A percentile compares a stretch with the other conserved stretches of the same genome.
Conservation (phyloP, 129 eudicot species). For the Lactuca saligna region DNA sequence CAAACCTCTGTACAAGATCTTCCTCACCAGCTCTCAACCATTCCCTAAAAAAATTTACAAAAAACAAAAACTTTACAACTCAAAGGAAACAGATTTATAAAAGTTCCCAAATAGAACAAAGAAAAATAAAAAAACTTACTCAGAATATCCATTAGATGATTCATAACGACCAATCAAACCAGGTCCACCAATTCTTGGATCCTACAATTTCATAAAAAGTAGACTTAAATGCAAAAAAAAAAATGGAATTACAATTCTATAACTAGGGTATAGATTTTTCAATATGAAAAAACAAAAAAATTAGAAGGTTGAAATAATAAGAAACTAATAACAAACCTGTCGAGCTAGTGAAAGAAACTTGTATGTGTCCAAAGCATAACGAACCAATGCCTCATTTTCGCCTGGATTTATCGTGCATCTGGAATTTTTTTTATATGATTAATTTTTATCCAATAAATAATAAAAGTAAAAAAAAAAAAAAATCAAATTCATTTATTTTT, state of each 20-base stretch:
- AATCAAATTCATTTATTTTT: not conserved
- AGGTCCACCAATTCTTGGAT: constrained; percentile 90
- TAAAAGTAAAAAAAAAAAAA: not conserved
- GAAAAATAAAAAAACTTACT: constrained; percentile 44
- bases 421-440: constrained; percentile 23
- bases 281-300: no score
- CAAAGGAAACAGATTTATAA: not conserved
- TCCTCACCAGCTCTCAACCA: constrained; percentile 96
- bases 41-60: constrained; percentile 44
- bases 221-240: not conserved
- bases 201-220: constrained; percentile 35
- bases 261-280: no score
- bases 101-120: not conserved
- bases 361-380: constrained; percentile 86
- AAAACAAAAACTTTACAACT: not conserved
- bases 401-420: constrained; percentile 98
- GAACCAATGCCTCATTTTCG: constrained; percentile 87
- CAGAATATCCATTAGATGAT: constrained; percentile 67
- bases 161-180: constrained; percentile 73
- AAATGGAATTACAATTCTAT: not conserved
- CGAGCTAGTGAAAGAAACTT: constrained; percentile 80
- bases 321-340: constrained; percentile 52
- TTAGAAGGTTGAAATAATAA: not conserved
- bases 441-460: not conserved
- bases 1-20: constrained; percentile 93